Base-by-base conservation (phyloP, 192 early-diverging fungal species). In the Mortierella alpina region DNA sequence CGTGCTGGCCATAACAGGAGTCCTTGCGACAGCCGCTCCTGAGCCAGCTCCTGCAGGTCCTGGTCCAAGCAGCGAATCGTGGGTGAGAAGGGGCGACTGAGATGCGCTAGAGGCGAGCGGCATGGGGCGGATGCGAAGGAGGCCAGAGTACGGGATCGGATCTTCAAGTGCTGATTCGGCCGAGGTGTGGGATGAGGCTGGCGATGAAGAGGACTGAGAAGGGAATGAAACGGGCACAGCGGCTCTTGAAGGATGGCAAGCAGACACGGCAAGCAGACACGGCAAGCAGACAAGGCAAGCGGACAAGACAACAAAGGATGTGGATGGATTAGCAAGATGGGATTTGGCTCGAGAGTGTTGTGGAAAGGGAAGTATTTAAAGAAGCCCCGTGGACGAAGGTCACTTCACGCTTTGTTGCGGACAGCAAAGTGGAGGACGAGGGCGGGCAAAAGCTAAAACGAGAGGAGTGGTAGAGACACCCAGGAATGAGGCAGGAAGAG, bases 81-180 rank as follows among this genome's bases (percentile, higher is more conserved):
- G 65, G 45, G 31, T 20, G 61, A 45, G 55, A 59, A 51, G 31
- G 52, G 44, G 56, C 44, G 63, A 59, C 44, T 11, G 22, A 22
- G 63, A 60, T 66, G 75, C 67, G 64, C 63, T 66, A 42, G 62
- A 51, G 50, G 45, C 75, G 23, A 78, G 68, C 10, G 76, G 76
- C 76, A 79, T 79, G 63, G 76, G 69, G 23, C 76, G 76, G 53
- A 79, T 79, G 76, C 76, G 76, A 50, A 79, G 71, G 50, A 79
- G 59, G 58, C 76, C 76, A 72, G 76, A 72, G 69, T 72, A 79
- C 12, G 76, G 76, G 63, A 79, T 79, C 63, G 68, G 76, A 72
- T 79, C 76, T 64, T 79, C 76, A 60, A 79, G 53, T 40, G 76
- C 59, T 69, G 74, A 59, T 48, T 68, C 66, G 40, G 59, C 59